Base-by-base conservation (phyloP, 2,329 filamentous ascomycete species). In the Phaeoacremonium minimum region DNA sequence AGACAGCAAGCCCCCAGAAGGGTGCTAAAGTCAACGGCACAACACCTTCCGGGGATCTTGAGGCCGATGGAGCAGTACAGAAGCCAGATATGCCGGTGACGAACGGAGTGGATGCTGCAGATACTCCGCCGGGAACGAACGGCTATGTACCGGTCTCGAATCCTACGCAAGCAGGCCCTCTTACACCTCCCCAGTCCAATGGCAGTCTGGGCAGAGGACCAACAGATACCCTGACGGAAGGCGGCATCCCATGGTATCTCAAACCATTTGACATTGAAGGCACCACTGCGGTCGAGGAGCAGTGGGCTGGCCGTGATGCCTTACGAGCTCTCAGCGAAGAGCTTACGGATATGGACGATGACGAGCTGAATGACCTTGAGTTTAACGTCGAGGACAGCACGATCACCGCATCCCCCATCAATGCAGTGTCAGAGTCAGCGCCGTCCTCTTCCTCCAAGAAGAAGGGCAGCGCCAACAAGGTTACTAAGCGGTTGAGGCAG, bases 301-400 rank as follows among this genome's bases (percentile, higher is more conserved):
- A 80, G 35, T 87, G 82, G 71, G 80, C 77, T 1, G 86, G 83
- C 3, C 74, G 82, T 20, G 85, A 90, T 37, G 79, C 85, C 1
- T 62, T 71, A 22, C 66, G 74, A 18, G 69, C 66, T 48, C 80
- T 91, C 60, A 94, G 87, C 50, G 90, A 95, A 59, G 87, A 91
- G 48, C 71, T 96, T 15, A 94, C 86, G 38, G 91, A 96, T 54
- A 80, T 96, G 56, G 90, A 95, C 50, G 90, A 96, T 46, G 89
- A 94, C 35, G 87, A 91, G 61, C 69, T 95, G 40, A 82, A 86
- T 50, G 87, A 84, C 20, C 66, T 88, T 20, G 71, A 66, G 20
- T 66, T 69, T 33, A 73, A 76, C 45, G 65, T 77, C 18, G 71
- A 73, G 45, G 66, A 73, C 36, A 57, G 60, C 41, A 68, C 61